Conservation (phyloP, 1,139 yeast species). For the Spathaspora sp. region DNA sequence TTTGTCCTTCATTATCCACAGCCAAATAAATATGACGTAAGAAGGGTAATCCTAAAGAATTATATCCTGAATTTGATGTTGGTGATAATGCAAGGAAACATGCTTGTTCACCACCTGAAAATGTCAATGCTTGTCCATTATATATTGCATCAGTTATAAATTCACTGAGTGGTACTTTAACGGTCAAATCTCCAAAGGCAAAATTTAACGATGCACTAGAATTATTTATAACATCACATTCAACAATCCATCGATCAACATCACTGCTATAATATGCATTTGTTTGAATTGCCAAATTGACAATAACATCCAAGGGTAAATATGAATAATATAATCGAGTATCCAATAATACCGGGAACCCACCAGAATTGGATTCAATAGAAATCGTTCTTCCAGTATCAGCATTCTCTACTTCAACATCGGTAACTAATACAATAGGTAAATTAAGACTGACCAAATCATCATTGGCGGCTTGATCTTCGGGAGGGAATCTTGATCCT, state of each 20-base stretch:
- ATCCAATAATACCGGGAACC: slow-evolving; percentile 62
- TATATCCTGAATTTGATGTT: slow-evolving; percentile 49
- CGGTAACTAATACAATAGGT: slow-evolving; percentile 61
- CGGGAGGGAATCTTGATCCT: slow-evolving; percentile 27
- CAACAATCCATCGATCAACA: slow-evolving; percentile 61
- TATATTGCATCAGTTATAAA: slow-evolving; percentile 44
- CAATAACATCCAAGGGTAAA: slow-evolving; percentile 59
- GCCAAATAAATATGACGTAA: slow-evolving; percentile 58
- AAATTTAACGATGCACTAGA: slow-evolving; percentile 56
- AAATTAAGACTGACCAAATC: slow-evolving; percentile 23
- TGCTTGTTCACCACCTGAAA: slow-evolving; percentile 56
- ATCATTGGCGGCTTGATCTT: slow-evolving; percentile 21
- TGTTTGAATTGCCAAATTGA: slow-evolving; percentile 70
- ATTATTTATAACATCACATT: slow-evolving; percentile 46
- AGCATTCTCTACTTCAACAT: slow-evolving; percentile 49
- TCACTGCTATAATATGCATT: slow-evolving; percentile 64
- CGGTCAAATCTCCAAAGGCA: slow-evolving; percentile 50
- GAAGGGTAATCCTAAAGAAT: slow-evolving; percentile 63
- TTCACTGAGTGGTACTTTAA: slow-evolving; percentile 54
- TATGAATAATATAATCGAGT: slow-evolving; percentile 52
- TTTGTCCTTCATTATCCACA: slow-evolving; percentile 61
- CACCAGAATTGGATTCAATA: slow-evolving; percentile 30
- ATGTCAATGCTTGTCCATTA: slow-evolving; percentile 35
- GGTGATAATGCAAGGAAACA: slow-evolving; percentile 62
- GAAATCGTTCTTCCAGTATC: slow-evolving; percentile 33